Conservation (phyloP, 352 stramenopile genomes). For the Elongisporangium undulatum region DNA sequence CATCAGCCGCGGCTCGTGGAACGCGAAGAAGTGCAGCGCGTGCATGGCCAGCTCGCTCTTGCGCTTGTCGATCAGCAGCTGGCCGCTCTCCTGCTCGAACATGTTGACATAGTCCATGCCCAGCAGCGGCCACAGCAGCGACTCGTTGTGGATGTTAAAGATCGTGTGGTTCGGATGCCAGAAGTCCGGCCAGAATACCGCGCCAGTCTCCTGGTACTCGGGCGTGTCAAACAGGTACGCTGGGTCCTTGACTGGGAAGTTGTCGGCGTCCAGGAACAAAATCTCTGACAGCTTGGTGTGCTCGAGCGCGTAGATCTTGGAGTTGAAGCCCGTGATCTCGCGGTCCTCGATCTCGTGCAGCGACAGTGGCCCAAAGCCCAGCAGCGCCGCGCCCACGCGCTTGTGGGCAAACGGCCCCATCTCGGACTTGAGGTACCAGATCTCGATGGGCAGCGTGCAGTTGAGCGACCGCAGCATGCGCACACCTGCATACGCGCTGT, state of each 20-base stretch:
- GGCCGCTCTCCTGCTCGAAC: constrained; percentile 50
- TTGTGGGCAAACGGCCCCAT: constrained; percentile 15
- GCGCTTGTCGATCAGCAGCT: constrained; percentile 34
- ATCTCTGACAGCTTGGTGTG: constrained; percentile 31
- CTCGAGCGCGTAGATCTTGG: constrained; percentile 41
- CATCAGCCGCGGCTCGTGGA: constrained; percentile 35
- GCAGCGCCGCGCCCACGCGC: constrained; percentile 8
- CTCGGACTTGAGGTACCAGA: constrained; percentile 48
- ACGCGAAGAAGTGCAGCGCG: constrained; percentile 32
- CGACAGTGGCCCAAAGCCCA: constrained; percentile 20
- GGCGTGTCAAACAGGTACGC: constrained; percentile 38
- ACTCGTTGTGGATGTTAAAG: constrained; percentile 49
- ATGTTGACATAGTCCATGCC: constrained; percentile 35
- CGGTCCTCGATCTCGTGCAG: constrained; percentile 20
- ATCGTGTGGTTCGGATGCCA: constrained; percentile 43
- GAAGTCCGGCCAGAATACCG: constrained; percentile 62
- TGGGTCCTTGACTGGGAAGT: constrained; percentile 39
- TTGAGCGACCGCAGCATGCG: constrained; percentile 31
- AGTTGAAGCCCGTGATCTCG: constrained; percentile 32
- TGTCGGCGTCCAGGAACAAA: constrained; percentile 54
- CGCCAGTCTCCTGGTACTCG: constrained; percentile 28
- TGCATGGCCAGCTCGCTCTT: constrained; percentile 17
- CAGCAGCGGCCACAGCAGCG: constrained; percentile 47
- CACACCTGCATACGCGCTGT: constrained; percentile 35
- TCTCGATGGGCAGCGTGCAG: constrained; percentile 48